Conservation (phyloP, 176 grass and related monocot species). For the Bothriochloa decipiens region DNA sequence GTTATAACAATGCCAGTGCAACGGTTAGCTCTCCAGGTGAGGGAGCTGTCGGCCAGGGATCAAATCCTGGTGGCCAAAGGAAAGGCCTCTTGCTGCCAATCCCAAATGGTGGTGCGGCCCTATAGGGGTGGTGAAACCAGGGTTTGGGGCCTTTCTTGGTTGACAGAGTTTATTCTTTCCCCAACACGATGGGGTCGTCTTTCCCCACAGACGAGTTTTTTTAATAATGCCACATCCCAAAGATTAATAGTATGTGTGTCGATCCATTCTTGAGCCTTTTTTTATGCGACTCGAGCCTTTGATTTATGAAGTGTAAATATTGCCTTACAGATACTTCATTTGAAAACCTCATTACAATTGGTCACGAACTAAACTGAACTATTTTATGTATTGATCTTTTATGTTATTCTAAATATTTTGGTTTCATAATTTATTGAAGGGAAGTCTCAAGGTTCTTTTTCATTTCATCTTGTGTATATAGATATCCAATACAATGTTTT, state of each 20-base stretch:
- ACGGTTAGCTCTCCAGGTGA: neutral
- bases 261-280: too few species aligned
- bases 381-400: conserved; percentile 17
- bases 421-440: conserved; percentile 6
- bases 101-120: neutral
- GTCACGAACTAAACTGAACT: neutral
- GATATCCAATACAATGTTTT: neutral
- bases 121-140: neutral
- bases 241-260: neutral
- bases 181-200: neutral
- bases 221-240: neutral
- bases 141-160: neutral
- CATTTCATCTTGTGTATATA: neutral
- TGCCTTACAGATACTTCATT: neutral
- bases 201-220: neutral
- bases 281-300: too few species aligned
- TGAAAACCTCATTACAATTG: conserved; percentile 9
- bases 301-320: neutral
- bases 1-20: neutral
- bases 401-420: neutral
- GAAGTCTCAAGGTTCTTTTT: neutral
- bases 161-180: neutral
- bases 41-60: neutral
- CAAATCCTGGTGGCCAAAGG: neutral
- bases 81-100: neutral